phyloP scores from a whole-genome alignment of 2,329 filamentous ascomycete genomes.

The Alternaria dauci region DNA sequence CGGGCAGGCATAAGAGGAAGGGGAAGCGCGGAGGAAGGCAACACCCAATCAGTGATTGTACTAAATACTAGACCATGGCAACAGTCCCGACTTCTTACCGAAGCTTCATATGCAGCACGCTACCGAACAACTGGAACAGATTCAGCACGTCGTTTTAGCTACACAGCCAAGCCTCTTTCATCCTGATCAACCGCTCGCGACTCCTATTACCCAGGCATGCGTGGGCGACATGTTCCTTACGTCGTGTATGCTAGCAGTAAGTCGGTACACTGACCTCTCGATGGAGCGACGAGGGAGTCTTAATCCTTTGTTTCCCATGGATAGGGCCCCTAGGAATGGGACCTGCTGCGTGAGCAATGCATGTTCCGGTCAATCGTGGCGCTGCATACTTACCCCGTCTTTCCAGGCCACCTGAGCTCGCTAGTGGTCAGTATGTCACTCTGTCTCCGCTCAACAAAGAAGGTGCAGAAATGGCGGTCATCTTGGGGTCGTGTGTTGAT shows the following conservation, averaged over 20 bases:
- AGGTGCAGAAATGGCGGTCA: conserved; percentile 1
- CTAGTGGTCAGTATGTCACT: not conserved
- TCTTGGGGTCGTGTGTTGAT: conserved; percentile 1
- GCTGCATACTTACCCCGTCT: conserved; percentile 4
- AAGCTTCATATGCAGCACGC: not conserved
- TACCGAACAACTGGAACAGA: not conserved
- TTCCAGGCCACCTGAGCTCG: not conserved
- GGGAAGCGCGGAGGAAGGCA: not conserved
- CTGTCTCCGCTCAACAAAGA: not conserved
- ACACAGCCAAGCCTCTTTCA: not conserved
- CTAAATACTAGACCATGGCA: not conserved
- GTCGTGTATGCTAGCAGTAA: not conserved
- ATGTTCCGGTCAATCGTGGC: conserved; percentile 4
- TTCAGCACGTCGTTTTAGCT: not conserved
- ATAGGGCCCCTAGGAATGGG: not conserved
- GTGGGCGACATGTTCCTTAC: not conserved
- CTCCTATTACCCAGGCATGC: not conserved
- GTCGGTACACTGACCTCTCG: not conserved
- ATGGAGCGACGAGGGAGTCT: not conserved
- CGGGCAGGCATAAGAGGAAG: conserved; percentile 17
- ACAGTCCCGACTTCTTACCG: not conserved
- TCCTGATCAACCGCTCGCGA: not conserved
- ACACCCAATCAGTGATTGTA: not conserved
- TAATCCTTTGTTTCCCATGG: not conserved
- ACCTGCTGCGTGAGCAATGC: not conserved